These are phyloP conservation scores for Hygrocybe punicea DNA, from an alignment of 768 basidiomycete species.

Conservation along the genomic window DNA sequence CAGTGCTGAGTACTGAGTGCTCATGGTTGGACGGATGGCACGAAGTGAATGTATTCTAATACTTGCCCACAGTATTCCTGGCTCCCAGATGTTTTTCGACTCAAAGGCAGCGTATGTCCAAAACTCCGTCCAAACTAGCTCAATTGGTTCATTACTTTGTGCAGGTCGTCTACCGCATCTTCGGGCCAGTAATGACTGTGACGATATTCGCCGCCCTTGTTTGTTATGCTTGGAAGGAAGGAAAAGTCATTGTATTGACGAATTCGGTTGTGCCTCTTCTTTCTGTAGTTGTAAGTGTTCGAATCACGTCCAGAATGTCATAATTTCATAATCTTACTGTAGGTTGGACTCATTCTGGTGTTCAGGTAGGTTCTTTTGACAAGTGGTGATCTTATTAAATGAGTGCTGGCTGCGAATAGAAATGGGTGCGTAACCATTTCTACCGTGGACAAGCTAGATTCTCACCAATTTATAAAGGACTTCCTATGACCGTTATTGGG, in stretches of 20 bases:
- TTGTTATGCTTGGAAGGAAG: slow-evolving; percentile 56
- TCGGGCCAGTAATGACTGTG: slow-evolving; percentile 82
- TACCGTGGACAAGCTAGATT: neutral
- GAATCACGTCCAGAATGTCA: neutral
- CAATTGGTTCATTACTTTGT: slow-evolving; percentile 3
- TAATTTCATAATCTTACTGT: slow-evolving; percentile 3
- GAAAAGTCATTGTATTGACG: slow-evolving; percentile 59
- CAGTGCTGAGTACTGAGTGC: neutral
- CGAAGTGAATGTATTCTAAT: neutral
- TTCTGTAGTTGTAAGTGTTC: slow-evolving; percentile 76
- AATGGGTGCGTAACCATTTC: slow-evolving; percentile 51
- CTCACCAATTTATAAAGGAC: slow-evolving; percentile 45
- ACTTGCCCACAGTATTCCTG: slow-evolving; percentile 64
- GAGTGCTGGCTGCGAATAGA: slow-evolving; percentile 32
- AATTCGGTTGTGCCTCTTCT: slow-evolving; percentile 86
- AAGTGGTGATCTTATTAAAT: neutral
- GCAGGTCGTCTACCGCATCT: slow-evolving; percentile 67
- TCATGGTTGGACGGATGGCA: neutral
- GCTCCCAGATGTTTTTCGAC: slow-evolving; percentile 81
- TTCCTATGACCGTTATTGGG: slow-evolving; percentile 84
- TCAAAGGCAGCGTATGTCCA: slow-evolving; percentile 73
- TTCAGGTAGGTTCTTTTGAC: slow-evolving; percentile 55
- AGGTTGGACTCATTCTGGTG: slow-evolving; percentile 88
- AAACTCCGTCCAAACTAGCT: neutral
- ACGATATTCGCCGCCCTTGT: slow-evolving; percentile 67